Base-by-base conservation (phyloP, 768 basidiomycete genomes). In the Mycena latifolia region DNA sequence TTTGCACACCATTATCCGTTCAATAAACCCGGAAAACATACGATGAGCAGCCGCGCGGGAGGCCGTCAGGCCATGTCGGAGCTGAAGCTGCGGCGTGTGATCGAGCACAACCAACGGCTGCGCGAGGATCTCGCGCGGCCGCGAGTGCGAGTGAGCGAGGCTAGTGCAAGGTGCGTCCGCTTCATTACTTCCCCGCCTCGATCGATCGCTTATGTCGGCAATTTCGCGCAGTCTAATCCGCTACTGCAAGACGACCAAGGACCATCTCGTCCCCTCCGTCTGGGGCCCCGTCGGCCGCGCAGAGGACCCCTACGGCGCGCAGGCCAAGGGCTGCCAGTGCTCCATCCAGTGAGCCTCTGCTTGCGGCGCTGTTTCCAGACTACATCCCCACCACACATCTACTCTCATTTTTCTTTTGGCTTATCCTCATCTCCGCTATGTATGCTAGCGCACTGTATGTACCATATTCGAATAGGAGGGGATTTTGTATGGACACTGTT, bases 211-310 rank as follows among this genome's bases (percentile, higher is more conserved):
- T 2, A 53, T 24, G 24, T 27, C 57, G 37, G 41, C 12, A 18
- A 27, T n/a, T 37, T 14, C 25, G 37, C 14, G 27, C 77, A 99
- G 96, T 75, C 78, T 99, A 70, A 96, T 99, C 74, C 91, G 92
- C 47, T 98, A 94, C 78, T 96, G 95, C 86, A 69, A 65, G 37
- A 72, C 74, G 55, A 74, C 69, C 39, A 68, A 64, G 46, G 55
- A 57, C 29, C 70, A 72, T 25, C 73, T 96, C 92, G 92, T 97
- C 53, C 96, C 96, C 27, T 95, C 93, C 22, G 94, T 99, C 1
- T 99, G 98, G 98, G 98, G 98, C 12, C 91, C 94, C 25, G 90
- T 97, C n/a, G 89, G 89, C 69, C 93, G 92, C 75, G 89, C 88
- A 46, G 94, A 65, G 64, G 97, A 99, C 76, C 97, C 97, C 52